These are phyloP conservation scores for Phytophthora fragariae DNA, from an alignment of 352 stramenopile species.

Conservation along the genomic window DNA sequence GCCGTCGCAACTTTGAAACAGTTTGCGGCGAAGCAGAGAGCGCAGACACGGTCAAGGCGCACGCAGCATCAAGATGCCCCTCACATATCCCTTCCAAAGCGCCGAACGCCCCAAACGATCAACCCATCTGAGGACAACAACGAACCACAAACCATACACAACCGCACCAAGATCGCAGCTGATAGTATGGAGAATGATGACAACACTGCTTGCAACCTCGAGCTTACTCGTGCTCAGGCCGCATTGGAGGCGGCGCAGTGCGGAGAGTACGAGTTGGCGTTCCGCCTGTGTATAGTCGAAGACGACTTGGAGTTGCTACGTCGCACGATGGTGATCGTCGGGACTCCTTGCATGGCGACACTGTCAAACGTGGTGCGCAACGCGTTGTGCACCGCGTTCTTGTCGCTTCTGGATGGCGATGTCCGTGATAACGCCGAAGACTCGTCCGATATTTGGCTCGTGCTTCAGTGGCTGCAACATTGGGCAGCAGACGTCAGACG, in stretches of 20 bases:
- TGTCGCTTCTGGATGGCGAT: slow-evolving; percentile 51
- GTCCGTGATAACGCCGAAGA: slow-evolving; percentile 17
- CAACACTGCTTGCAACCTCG: neutral
- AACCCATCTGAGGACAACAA: neutral
- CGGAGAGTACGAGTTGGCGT: slow-evolving; percentile 55
- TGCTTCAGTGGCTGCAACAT: slow-evolving; percentile 54
- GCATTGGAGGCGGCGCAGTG: slow-evolving; percentile 48
- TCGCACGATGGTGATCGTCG: slow-evolving; percentile 42
- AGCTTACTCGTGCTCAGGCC: slow-evolving; percentile 52
- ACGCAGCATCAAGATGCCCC: slow-evolving; percentile 22
- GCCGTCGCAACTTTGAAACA: slow-evolving; percentile 33
- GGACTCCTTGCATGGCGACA: slow-evolving; percentile 39
- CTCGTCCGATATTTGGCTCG: slow-evolving; percentile 49
- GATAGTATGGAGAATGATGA: slow-evolving; percentile 10
- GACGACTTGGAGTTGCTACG: slow-evolving; percentile 55
- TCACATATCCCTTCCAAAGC: slow-evolving; percentile 25
- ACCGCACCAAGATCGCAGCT: slow-evolving; percentile 13
- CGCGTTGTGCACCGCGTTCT: slow-evolving; percentile 62
- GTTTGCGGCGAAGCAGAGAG: slow-evolving; percentile 39
- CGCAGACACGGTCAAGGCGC: slow-evolving; percentile 10
- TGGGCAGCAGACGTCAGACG: slow-evolving; percentile 20
- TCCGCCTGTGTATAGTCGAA: slow-evolving; percentile 65
- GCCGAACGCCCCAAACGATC: neutral
- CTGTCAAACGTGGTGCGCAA: slow-evolving; percentile 48
- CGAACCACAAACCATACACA: neutral